Conservation (phyloP, 371 early-diverging fungal species). For the Rozella allomycis region DNA sequence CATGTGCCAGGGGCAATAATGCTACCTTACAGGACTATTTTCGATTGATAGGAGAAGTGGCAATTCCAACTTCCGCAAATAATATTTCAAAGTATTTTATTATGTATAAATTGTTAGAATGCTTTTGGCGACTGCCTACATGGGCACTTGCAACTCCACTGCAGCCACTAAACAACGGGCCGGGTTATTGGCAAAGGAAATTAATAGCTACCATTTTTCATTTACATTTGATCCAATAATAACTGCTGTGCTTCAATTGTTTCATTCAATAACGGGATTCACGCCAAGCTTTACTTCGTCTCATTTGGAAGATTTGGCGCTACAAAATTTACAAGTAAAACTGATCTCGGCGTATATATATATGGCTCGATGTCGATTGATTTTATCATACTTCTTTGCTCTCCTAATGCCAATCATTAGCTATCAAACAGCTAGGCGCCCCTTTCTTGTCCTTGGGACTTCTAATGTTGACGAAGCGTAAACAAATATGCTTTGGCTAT, state of each 20-base stretch:
- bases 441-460: slow-evolving; percentile 75
- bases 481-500: not conserved
- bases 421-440: slow-evolving; percentile 30
- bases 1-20: not conserved
- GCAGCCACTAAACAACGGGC: slow-evolving; percentile 63
- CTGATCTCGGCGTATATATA: not conserved
- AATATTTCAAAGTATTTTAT: slow-evolving; percentile 47
- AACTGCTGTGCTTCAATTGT: slow-evolving; percentile 43
- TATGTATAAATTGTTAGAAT: slow-evolving; percentile 13
- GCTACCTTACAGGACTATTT: not conserved
- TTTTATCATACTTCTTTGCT: slow-evolving; percentile 80
- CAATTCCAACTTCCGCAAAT: slow-evolving; percentile 44
- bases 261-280: slow-evolving; percentile 49
- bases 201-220: slow-evolving; percentile 64
- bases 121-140: slow-evolving; percentile 83
- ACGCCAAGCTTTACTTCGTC: slow-evolving; percentile 64
- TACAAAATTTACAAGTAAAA: slow-evolving; percentile 77
- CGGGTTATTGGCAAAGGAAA: slow-evolving; percentile 43
- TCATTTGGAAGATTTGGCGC: slow-evolving; percentile 65
- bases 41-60: slow-evolving; percentile 12
- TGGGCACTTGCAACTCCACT: slow-evolving; percentile 80
- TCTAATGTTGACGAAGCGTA: slow-evolving; percentile 88
- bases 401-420: slow-evolving; percentile 79
- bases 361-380: slow-evolving; percentile 76
- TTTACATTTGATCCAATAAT: slow-evolving; percentile 70